phyloP scores from a whole-genome alignment of 2,329 filamentous ascomycete genomes.

The Graphium sp. region DNA sequence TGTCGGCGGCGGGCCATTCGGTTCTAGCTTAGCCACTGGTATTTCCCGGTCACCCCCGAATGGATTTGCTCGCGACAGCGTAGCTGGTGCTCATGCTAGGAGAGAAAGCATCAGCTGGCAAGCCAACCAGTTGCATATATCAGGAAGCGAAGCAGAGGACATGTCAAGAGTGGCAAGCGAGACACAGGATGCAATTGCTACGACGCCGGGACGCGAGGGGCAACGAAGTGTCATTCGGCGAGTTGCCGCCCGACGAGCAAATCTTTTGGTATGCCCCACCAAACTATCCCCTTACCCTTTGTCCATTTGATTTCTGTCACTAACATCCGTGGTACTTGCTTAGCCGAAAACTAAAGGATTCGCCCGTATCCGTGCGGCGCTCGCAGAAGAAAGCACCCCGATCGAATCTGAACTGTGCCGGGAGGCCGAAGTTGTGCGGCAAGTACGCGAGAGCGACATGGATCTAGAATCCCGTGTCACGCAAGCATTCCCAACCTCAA shows the following conservation, averaged over 20 bases:
- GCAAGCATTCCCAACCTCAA: slow-evolving; percentile 23
- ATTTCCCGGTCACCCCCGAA: slow-evolving; percentile 62
- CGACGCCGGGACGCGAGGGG: slow-evolving; percentile 29
- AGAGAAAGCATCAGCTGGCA: slow-evolving; percentile 84
- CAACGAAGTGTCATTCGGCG: slow-evolving; percentile 66
- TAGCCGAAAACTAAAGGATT: slow-evolving; percentile 95
- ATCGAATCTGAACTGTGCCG: slow-evolving; percentile 77
- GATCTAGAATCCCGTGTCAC: slow-evolving; percentile 31
- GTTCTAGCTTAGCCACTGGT: slow-evolving; percentile 11
- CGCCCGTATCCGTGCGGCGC: slow-evolving; percentile 75
- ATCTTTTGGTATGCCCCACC: slow-evolving; percentile 53
- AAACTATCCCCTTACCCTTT: slow-evolving; percentile 1
- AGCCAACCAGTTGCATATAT: slow-evolving; percentile 74
- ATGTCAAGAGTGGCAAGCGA: slow-evolving; percentile 52
- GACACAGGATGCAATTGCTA: slow-evolving; percentile 22
- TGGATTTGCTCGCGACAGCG: slow-evolving; percentile 13
- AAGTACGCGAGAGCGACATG: slow-evolving; percentile 80
- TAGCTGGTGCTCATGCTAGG: slow-evolving; percentile 42
- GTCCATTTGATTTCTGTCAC: slow-evolving; percentile 3
- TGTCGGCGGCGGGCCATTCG: slow-evolving; percentile 30
- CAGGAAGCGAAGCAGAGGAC: slow-evolving; percentile 51
- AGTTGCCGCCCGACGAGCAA: slow-evolving; percentile 72
- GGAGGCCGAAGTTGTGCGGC: slow-evolving; percentile 89
- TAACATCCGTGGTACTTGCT: slow-evolving; percentile 10
- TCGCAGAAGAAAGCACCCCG: slow-evolving; percentile 76